phyloP scores from a whole-genome alignment of 352 stramenopile species.

The Pythium aquatile region DNA sequence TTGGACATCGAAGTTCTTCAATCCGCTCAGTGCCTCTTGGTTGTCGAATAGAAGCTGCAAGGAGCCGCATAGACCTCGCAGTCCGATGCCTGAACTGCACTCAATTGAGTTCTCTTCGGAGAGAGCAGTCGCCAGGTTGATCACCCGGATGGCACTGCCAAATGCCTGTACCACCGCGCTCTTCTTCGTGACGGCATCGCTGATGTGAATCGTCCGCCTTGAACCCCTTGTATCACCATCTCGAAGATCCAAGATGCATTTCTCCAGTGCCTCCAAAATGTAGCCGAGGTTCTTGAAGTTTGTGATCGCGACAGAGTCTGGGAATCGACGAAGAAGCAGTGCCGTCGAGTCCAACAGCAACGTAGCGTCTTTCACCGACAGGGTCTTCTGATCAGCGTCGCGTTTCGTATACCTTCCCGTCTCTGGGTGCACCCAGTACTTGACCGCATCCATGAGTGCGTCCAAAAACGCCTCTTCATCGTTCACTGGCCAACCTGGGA shows the following conservation, averaged over 20 bases:
- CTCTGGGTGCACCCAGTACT: constrained; percentile 73
- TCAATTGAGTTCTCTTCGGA: constrained; percentile 77
- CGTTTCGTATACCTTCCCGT: constrained; percentile 40
- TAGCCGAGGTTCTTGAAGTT: constrained; percentile 65
- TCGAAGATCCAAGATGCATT: constrained; percentile 75
- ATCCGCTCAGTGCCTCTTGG: constrained; percentile 45
- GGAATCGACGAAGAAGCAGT: constrained; percentile 70
- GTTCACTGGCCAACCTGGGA: constrained; percentile 89
- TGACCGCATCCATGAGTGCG: constrained; percentile 72
- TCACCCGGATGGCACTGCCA: constrained; percentile 68
- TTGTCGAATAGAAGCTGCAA: constrained; percentile 79
- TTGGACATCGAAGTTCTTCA: constrained; percentile 65
- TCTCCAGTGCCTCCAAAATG: constrained; percentile 74
- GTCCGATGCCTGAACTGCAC: constrained; percentile 67
- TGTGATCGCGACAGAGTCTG: constrained; percentile 58
- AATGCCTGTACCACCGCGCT: constrained; percentile 64
- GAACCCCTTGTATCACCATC: constrained; percentile 42
- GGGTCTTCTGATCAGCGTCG: constrained; percentile 53
- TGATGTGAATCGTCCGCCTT: constrained; percentile 44
- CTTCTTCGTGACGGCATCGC: constrained; percentile 58
- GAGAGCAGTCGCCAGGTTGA: constrained; percentile 69
- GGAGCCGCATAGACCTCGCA: constrained; percentile 72
- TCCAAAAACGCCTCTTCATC: constrained; percentile 74
- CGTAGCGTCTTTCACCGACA: constrained; percentile 70
- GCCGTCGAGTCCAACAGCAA: constrained; percentile 70